Conservation (phyloP, 2,329 filamentous ascomycete genomes). For the Microsporum audouinii region DNA sequence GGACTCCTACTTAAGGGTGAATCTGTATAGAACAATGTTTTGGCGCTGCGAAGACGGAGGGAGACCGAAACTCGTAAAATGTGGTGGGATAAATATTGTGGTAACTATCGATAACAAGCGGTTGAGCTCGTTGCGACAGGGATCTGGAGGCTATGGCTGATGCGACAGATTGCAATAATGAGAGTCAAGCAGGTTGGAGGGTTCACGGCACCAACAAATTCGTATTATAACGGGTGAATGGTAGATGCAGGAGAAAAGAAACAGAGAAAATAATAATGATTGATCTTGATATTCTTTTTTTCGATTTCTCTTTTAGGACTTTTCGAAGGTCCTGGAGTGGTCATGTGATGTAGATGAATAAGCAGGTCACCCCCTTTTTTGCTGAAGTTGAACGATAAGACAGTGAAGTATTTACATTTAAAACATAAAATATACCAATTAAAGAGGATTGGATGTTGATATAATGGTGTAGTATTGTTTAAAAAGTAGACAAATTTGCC, state of each 20-base stretch:
- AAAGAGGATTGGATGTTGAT: neutral
- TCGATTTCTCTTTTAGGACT: neutral
- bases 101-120: slow-evolving; percentile 6
- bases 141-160: neutral
- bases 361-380: neutral
- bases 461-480: neutral
- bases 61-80: neutral
- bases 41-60: neutral
- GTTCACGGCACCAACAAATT: neutral
- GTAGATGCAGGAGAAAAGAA: neutral
- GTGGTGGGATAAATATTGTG: slow-evolving; percentile 6
- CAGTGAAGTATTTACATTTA: neutral
- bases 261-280: neutral
- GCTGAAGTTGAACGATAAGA: neutral
- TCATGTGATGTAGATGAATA: neutral
- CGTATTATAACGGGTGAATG: neutral
- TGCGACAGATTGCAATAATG: neutral
- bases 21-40: neutral
- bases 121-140: slow-evolving; percentile 6
- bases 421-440: neutral
- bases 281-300: neutral
- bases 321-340: neutral
- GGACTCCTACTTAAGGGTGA: neutral
- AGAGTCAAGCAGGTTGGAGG: neutral
- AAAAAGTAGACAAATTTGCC: neutral